Percentiles rank a stretch among this genome's conserved stretches.
These are phyloP conservation scores for Quercus rubra DNA, from an alignment of 306 rosid species.

Conservation along the genomic window DNA sequence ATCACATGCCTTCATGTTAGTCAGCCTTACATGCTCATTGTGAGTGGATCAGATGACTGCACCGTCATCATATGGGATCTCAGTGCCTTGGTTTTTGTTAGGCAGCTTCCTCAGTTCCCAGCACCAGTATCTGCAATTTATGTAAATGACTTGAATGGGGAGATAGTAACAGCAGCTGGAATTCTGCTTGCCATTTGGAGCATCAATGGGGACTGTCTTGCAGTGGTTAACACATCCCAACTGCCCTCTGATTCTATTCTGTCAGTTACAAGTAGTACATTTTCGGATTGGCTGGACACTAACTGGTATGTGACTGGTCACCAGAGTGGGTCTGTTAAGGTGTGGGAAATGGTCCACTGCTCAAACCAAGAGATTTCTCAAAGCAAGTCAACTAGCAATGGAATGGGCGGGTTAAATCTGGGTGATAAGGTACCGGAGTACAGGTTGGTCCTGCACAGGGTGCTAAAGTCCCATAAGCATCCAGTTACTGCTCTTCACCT, in stretches of 20 bases:
- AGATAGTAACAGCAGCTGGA: constrained; percentile 96
- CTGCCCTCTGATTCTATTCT: constrained; percentile 96
- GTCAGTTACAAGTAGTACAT: constrained; percentile 74
- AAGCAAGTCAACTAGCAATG: constrained; percentile 48
- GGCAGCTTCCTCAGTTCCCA: constrained; percentile 97
- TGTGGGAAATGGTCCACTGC: constrained; percentile 94
- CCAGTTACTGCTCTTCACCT: constrained; percentile 88
- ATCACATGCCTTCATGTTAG: constrained; percentile 92
- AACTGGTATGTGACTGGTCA: constrained; percentile 99
- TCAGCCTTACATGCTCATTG: constrained; percentile 97
- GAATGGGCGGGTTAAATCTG: constrained; percentile 44
- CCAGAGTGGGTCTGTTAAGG: constrained; percentile 99
- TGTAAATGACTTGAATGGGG: constrained; percentile 95
- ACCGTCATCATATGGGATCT: constrained; percentile 96
- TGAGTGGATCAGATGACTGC: constrained; percentile 96
- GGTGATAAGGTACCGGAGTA: constrained; percentile 68
- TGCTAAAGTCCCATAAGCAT: constrained; percentile 83
- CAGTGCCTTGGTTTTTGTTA: constrained; percentile 81
- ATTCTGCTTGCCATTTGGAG: constrained; percentile 94
- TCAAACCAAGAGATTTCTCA: constrained; percentile 53
- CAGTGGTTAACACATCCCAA: constrained; percentile 86
- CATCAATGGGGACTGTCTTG: constrained; percentile 94
- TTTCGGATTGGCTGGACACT: constrained; percentile 90
- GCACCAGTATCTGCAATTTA: constrained; percentile 75
- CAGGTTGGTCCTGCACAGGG: constrained; percentile 69